Evolutionary conservation across 2,329 filamentous ascomycete genomes (phyloP), one percentile per base, ranked within the genome.

Genomic region (Paecilomyces niveus): DNA sequence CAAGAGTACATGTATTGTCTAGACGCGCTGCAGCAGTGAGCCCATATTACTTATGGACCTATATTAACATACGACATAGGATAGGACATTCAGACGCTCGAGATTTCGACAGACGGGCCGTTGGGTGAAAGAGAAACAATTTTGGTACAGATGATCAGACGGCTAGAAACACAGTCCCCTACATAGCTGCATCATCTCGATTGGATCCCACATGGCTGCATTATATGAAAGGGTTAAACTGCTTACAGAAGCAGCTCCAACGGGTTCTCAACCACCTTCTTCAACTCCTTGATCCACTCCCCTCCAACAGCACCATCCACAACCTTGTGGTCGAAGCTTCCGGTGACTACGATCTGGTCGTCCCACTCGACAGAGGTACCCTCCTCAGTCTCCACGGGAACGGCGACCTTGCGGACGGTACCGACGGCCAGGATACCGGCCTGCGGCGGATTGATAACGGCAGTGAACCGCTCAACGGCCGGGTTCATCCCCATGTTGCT

Each of bases 401-500:
- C 80, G 53, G 95, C 90, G 57, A 97, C 93, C 88, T 97, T 97
- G 80, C 90, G 89, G 68, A 90, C 92, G 65, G 92, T 95, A 70
- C 95, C 94, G 60, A 99, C 90, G 57, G 94, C 93, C 63, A 99
- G 84, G 75, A 99, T 99, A 72, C 87, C 89, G 57, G 94, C 90
- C 82, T 99, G 95, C 57, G 94, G 94, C 65, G 95, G 94, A 86
- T 99, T 99, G 84, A 99, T 96, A 72, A 99, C 89, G 67, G 94
- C 94, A 56, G 94, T 97, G 81, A 99, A 99, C 75, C 92, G 86
- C 80, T 97, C 92, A 63, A 99, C 88, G 55, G 94, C 93, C 54
- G 87, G 73, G 85, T 99, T 99, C 94, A 99, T 99, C 78, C 94
- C 94, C 94, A 99, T 96, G 86, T 99, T 99, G 81, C 90, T 96